Percentiles rank a stretch among this genome's conserved stretches.
phyloP scores from a whole-genome alignment of 2,329 filamentous ascomycete species.

The Neofusicoccum sp. region DNA sequence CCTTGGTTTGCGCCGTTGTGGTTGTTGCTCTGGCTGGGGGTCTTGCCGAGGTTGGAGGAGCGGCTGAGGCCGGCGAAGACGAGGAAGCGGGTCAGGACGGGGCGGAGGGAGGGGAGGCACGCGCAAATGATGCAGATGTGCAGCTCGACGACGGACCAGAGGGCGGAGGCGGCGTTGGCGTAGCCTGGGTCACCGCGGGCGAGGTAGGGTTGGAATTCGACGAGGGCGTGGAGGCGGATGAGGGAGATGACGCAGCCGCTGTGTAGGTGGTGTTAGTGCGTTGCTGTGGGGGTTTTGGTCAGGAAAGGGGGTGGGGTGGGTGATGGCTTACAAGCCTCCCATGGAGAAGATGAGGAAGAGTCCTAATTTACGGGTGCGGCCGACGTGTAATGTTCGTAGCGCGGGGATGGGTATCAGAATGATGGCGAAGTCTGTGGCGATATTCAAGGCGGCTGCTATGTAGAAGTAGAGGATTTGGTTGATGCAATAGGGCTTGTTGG shows the following conservation, averaged over 20 bases:
- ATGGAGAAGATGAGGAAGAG: neutral
- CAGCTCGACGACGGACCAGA: slow-evolving; percentile 35
- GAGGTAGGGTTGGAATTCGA: slow-evolving; percentile 29
- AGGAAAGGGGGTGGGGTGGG: too few relatives aligned
- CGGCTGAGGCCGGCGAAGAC: slow-evolving; percentile 30
- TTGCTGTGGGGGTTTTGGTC: neutral
- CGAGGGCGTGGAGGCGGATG: slow-evolving; percentile 29
- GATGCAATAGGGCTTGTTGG: neutral
- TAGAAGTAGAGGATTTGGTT: neutral
- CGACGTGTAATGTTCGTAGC: slow-evolving; percentile 17
- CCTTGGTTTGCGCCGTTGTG: neutral
- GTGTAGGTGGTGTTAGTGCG: neutral
- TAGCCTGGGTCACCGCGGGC: slow-evolving; percentile 29
- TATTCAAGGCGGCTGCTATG: neutral
- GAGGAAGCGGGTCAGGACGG: slow-evolving; percentile 39
- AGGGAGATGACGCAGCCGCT: slow-evolving; percentile 33
- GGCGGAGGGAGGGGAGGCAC: slow-evolving; percentile 37
- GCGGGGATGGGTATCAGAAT: slow-evolving; percentile 7
- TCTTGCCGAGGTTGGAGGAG: neutral
- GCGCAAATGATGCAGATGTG: slow-evolving; percentile 38
- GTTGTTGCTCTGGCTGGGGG: neutral
- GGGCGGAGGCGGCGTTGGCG: slow-evolving; percentile 26
- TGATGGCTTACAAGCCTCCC: slow-evolving; percentile 6
- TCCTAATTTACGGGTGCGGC: neutral
- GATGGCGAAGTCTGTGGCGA: neutral